These are phyloP conservation scores for Amanita molliuscula DNA, from an alignment of 768 basidiomycete species.

Conservation along the genomic window DNA sequence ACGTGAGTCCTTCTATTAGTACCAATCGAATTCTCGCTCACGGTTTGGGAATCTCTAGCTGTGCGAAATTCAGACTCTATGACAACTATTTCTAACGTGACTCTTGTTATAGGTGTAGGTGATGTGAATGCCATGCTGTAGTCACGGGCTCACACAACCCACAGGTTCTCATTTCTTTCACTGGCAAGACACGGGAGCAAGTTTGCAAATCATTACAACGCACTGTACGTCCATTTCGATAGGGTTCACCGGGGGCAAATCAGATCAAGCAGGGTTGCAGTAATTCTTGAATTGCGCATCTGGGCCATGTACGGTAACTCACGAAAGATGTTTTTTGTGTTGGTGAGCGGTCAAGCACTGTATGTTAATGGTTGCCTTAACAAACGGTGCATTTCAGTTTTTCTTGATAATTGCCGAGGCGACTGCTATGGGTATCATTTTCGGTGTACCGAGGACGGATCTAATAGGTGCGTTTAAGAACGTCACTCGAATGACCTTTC, in stretches of 20 bases:
- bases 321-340: conserved; percentile 14
- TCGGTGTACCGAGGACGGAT: conserved; percentile 16
- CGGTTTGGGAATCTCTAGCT: not conserved
- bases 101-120: not conserved
- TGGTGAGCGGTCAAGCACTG: not conserved
- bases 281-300: conserved; percentile 21
- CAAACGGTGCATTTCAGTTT: not conserved
- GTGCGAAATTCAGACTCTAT: not conserved
- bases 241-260: not conserved
- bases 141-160: not conserved
- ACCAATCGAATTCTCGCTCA: not conserved
- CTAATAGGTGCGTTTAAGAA: conserved; percentile 12
- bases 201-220: conserved; percentile 23
- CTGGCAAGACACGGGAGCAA: conserved; percentile 26
- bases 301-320: conserved; percentile 22
- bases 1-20: conserved; percentile 12
- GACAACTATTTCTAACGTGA: not conserved
- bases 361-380: conserved; percentile 1
- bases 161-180: conserved; percentile 23
- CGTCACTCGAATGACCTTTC: not conserved
- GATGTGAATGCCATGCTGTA: too few relatives aligned
- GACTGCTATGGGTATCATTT: conserved; percentile 18
- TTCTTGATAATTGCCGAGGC: conserved; percentile 16
- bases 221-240: conserved; percentile 15
- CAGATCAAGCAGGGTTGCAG: conserved; percentile 8